Base-by-base conservation (phyloP, 2,329 filamentous ascomycete genomes). In the Colletotrichum nymphaeae region DNA sequence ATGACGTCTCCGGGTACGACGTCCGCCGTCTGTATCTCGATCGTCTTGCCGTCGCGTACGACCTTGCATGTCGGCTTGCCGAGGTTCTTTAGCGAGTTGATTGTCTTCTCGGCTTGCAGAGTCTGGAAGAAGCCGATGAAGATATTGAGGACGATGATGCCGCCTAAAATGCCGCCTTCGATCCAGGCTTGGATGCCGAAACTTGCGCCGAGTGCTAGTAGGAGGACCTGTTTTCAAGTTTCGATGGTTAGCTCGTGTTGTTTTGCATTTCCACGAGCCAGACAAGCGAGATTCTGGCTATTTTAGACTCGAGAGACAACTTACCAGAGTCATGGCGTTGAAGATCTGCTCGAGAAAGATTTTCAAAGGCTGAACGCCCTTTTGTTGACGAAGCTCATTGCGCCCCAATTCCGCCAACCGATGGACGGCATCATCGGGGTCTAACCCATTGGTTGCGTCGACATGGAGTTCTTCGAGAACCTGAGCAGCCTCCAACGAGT, bases 1-100 rank as follows among this genome's bases (percentile, higher is more conserved):
- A 91, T 85, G 59, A 91, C 79, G 76, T 92, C 90, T 3, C 90
- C 90, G 24, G 86, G 87, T 1, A 90, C 88, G 14, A 91, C 80
- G 30, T 90, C 85, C 19, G 83, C 83, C 6, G 84, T 85, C 12
- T 83, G 79, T 8, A 42, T 42, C 16, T 42, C 37, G 37, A 42
- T 42, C 22, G 85, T 83, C 56, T 85, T 82, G 16, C 88, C 87
- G 60, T 86, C 83, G 14, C 89, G 85, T 19, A 91, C 79, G 16
- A 86, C 86, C 24, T 81, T 84, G 64, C 86, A 87, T 1, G 86
- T 86, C 14, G 87, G 87, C 3, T 85, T 86, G 68, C 84, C 85
- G 73, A 88, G 81, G 4, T 86, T 86, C 14, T 84, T 81, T 4
- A 88, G 82, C 4, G 86, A 88, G 69, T 87, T 82, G 78, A 89